These are phyloP conservation scores for Azolla pinnata DNA, from an alignment of 75 land plant species.

Conservation along the genomic window DNA sequence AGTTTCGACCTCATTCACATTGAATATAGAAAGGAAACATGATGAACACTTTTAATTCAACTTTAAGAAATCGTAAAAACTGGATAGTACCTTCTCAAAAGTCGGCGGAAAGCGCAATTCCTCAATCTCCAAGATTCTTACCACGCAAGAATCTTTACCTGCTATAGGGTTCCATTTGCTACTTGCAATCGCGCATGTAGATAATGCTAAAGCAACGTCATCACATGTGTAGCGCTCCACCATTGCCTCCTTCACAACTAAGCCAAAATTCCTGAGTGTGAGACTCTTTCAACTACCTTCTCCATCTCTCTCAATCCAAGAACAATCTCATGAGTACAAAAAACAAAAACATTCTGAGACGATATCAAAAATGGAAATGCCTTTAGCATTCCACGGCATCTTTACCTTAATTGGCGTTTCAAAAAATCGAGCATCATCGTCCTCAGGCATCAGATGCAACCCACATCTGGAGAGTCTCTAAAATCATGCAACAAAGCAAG, in stretches of 20 bases:
- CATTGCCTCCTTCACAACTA: slow-evolving; percentile 20
- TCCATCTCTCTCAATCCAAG: too few relatives aligned
- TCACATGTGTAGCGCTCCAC: slow-evolving; percentile 23
- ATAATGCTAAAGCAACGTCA: slow-evolving; percentile 25
- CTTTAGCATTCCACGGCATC: neutral
- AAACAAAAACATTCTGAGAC: too few relatives aligned
- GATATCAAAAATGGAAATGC: too few relatives aligned
- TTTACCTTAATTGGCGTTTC: slow-evolving; percentile 15
- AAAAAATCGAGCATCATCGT: slow-evolving; percentile 17
- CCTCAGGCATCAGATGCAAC: slow-evolving; percentile 21
- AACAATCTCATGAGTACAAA: too few relatives aligned
- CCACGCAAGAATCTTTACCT: slow-evolving; percentile 10
- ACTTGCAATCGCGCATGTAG: slow-evolving; percentile 29
- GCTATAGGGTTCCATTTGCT: slow-evolving; percentile 17
- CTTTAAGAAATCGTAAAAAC: too few relatives aligned
- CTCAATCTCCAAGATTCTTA: slow-evolving; percentile 27
- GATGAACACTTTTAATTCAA: too few relatives aligned
- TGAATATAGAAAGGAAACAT: too few relatives aligned
- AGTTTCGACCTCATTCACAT: too few relatives aligned
- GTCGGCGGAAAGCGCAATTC: slow-evolving; percentile 27
- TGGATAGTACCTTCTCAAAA: slow-evolving; percentile 40
- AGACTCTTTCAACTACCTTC: neutral
- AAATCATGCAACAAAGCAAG: neutral
- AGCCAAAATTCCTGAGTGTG: neutral
- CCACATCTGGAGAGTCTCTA: slow-evolving; percentile 31